phyloP scores from a whole-genome alignment of 768 basidiomycete genomes.

The Hysterangium stoloniferum region DNA sequence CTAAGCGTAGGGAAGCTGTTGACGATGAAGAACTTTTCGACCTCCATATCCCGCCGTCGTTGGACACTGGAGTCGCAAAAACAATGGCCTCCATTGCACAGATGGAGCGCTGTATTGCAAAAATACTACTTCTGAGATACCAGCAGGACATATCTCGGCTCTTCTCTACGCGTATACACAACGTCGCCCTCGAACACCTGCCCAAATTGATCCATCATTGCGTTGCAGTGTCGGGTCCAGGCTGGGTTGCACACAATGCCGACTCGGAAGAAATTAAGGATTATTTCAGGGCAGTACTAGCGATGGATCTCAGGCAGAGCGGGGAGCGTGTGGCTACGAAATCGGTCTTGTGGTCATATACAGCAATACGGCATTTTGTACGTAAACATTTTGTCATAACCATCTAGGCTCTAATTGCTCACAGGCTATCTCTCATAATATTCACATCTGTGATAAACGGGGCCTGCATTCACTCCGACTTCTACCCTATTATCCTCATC shows the following conservation, averaged over 20 bases:
- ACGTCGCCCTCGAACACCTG: conserved; percentile 54
- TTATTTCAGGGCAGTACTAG: conserved; percentile 59
- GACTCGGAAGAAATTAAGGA: conserved; percentile 67
- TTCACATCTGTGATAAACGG: conserved; percentile 53
- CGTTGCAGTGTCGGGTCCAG: conserved; percentile 50
- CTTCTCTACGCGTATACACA: conserved; percentile 63
- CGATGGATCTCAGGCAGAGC: conserved; percentile 72
- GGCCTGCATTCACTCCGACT: conserved; percentile 63
- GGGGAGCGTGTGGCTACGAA: conserved; percentile 75
- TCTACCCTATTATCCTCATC: conserved; percentile 49
- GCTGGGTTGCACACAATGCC: conserved; percentile 62
- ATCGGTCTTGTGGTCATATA: conserved; percentile 75
- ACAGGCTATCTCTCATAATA: conserved; percentile 64
- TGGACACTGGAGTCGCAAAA: conserved; percentile 34
- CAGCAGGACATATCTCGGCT: conserved; percentile 70
- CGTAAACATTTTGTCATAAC: conserved; percentile 21
- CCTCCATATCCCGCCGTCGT: conserved; percentile 1
- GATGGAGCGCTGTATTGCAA: conserved; percentile 61
- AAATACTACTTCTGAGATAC: conserved; percentile 59
- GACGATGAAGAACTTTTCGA: conserved; percentile 4
- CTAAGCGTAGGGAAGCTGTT: conserved; percentile 7
- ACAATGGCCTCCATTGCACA: conserved; percentile 55
- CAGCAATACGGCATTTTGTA: conserved; percentile 68
- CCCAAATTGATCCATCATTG: conserved; percentile 64
- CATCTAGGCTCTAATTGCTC: background rate